Evolutionary conservation across 2,329 filamentous ascomycete genomes (phyloP).

Genomic region (Diaporthe citriasiana): DNA sequence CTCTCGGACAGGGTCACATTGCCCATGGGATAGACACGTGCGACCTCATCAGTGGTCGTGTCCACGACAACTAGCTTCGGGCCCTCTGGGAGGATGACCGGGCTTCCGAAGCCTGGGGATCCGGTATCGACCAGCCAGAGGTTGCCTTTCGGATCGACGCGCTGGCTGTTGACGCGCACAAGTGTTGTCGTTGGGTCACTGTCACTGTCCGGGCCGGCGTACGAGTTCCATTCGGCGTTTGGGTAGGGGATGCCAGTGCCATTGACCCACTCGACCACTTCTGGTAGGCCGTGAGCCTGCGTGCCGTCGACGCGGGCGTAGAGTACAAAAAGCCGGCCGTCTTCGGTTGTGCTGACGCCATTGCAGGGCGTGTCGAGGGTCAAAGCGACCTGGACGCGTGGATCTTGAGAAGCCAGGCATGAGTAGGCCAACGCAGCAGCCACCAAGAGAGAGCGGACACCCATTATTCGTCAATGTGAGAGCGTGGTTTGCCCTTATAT

Average conservation of each 20-base stretch:
- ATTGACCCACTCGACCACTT: conserved; percentile 42
- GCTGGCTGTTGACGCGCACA: conserved; percentile 33
- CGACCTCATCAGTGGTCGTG: conserved; percentile 15
- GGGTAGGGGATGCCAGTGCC: conserved; percentile 35
- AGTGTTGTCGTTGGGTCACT: conserved; percentile 31
- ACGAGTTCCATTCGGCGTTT: conserved; percentile 39
- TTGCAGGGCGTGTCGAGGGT: conserved; percentile 39
- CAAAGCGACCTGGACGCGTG: conserved; percentile 34
- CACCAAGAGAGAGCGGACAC: neutral
- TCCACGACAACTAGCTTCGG: conserved; percentile 42
- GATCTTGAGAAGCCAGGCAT: conserved; percentile 24
- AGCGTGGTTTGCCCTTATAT: no score
- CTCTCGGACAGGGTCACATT: conserved; percentile 34
- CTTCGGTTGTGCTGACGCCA: conserved; percentile 34
- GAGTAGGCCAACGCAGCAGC: neutral
- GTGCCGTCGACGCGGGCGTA: conserved; percentile 42
- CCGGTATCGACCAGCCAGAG: conserved; percentile 42
- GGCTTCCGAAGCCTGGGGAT: conserved; percentile 36
- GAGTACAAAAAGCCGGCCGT: conserved; percentile 39
- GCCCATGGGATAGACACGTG: conserved; percentile 38
- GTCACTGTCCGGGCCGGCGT: conserved; percentile 12
- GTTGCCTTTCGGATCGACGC: conserved; percentile 28
- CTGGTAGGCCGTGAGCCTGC: conserved; percentile 35
- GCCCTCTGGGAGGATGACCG: conserved; percentile 35
- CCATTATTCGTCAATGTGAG: conserved; percentile 1